These are phyloP conservation scores for Candida oleophila DNA, from an alignment of 805 yeast species.

Conservation along the genomic window DNA sequence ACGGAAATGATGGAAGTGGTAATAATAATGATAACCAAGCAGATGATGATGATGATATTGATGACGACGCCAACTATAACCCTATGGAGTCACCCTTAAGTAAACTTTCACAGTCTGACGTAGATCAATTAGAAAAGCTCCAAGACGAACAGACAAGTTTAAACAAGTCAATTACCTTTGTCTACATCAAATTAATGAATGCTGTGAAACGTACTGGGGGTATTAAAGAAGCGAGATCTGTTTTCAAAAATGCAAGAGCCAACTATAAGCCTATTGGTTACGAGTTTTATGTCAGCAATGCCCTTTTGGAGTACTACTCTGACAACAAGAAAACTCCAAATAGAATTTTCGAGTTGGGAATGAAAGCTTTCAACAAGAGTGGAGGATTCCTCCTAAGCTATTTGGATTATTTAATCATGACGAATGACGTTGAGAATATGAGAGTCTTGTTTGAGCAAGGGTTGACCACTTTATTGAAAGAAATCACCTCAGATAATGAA, in stretches of 20 bases:
- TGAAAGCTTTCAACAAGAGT: slow-evolving; percentile 53
- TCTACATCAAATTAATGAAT: slow-evolving; percentile 69
- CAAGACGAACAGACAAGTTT: slow-evolving; percentile 22
- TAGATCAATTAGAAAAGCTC: slow-evolving; percentile 17
- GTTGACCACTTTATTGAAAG: slow-evolving; percentile 50
- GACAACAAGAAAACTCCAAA: slow-evolving; percentile 67
- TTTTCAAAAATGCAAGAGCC: slow-evolving; percentile 71
- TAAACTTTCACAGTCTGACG: slow-evolving; percentile 19
- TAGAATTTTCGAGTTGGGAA: slow-evolving; percentile 76
- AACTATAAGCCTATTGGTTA: slow-evolving; percentile 56
- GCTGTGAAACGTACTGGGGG: slow-evolving; percentile 68
- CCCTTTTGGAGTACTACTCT: slow-evolving; percentile 72
- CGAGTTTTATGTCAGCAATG: slow-evolving; percentile 79
- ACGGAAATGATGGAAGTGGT: slow-evolving; percentile 7
- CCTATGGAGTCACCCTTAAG: slow-evolving; percentile 4
- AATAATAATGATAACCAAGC: neutral
- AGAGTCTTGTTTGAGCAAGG: slow-evolving; percentile 82
- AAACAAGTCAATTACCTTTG: slow-evolving; percentile 52
- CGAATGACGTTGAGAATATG: slow-evolving; percentile 70
- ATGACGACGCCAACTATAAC: slow-evolving; percentile 11
- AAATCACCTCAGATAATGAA: slow-evolving; percentile 29
- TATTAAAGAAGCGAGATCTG: slow-evolving; percentile 65
- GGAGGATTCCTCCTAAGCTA: slow-evolving; percentile 68
- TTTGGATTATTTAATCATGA: slow-evolving; percentile 65
- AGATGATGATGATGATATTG: slow-evolving; percentile 20